A percentile compares a stretch with the other conserved stretches of the same genome.
These are phyloP conservation scores for Apophysomyces ossiformis DNA, from an alignment of 371 early-diverging fungal species.

Conservation along the genomic window DNA sequence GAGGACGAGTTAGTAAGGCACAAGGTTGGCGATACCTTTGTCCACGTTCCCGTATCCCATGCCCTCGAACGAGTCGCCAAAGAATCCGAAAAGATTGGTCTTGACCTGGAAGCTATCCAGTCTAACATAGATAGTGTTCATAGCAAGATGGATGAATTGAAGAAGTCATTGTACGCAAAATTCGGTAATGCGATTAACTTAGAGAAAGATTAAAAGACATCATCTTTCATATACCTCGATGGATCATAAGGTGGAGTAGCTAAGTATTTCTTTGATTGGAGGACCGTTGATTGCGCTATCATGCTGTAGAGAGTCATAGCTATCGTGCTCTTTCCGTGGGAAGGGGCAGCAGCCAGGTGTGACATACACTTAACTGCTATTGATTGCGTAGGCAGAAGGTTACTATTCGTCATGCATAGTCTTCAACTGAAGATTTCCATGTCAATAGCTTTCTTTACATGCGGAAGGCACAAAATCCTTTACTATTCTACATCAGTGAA, in stretches of 20 bases:
- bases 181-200: constrained; percentile 95
- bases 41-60: constrained; percentile 74
- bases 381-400: too few relatives aligned
- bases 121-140: constrained; percentile 71
- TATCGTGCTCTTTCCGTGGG: too few relatives aligned
- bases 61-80: constrained; percentile 74
- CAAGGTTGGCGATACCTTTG: constrained; percentile 90
- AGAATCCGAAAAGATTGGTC: constrained; percentile 63
- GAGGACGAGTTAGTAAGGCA: constrained; percentile 89
- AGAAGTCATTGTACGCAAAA: constrained; percentile 85
- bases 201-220: constrained; percentile 73
- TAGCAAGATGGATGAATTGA: constrained; percentile 83
- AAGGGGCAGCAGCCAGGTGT: too few relatives aligned
- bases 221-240: neutral
- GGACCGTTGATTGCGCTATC: too few relatives aligned
- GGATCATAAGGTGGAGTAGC: too few relatives aligned
- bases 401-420: too few relatives aligned
- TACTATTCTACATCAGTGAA: too few relatives aligned
- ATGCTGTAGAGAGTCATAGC: too few relatives aligned
- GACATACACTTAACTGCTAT: too few relatives aligned
- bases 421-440: too few relatives aligned
- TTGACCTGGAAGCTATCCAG: constrained; percentile 65
- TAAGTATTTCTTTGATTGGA: neutral
- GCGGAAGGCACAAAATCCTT: too few relatives aligned
- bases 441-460: too few relatives aligned